Evolutionary conservation across 352 stramenopile species (phyloP).

Genomic region (Phytopythium boreale): DNA sequence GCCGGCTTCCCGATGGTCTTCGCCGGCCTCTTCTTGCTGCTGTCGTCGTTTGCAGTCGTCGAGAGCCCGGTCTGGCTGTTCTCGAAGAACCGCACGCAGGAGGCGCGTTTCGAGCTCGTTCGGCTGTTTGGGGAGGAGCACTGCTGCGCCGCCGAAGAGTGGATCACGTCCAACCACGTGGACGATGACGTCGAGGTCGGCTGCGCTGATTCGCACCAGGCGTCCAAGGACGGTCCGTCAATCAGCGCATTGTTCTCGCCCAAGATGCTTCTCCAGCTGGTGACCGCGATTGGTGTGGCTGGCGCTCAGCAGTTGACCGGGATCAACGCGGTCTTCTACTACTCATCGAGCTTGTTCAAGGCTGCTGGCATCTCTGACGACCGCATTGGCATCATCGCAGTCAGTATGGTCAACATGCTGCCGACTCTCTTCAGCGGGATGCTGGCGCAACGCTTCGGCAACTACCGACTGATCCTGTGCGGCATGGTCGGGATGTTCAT

Average conservation of each 20-base stretch:
- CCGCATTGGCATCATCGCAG: conserved; percentile 48
- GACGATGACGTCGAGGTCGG: conserved; percentile 22
- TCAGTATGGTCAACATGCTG: conserved; percentile 57
- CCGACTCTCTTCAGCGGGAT: conserved; percentile 38
- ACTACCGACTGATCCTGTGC: conserved; percentile 42
- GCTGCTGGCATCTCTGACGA: conserved; percentile 49
- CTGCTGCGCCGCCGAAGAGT: conserved; percentile 12
- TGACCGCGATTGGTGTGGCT: conserved; percentile 43
- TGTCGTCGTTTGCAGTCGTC: conserved; percentile 25
- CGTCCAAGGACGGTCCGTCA: too few species aligned
- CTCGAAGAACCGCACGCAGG: conserved; percentile 11
- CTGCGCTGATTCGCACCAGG: neutral
- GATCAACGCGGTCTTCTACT: conserved; percentile 74
- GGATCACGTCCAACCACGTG: conserved; percentile 17
- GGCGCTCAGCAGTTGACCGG: conserved; percentile 51
- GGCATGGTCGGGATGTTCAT: conserved; percentile 48
- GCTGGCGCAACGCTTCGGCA: conserved; percentile 38
- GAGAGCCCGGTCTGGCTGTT: conserved; percentile 46
- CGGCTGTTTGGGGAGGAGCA: conserved; percentile 28
- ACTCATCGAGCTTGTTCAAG: conserved; percentile 62
- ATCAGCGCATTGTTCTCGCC: conserved; percentile 20
- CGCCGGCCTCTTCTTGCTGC: conserved; percentile 20
- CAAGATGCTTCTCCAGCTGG: conserved; percentile 32
- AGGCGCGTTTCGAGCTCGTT: conserved; percentile 22
- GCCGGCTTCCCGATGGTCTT: conserved; percentile 30